Base-by-base conservation (phyloP, 2,329 filamentous ascomycete species). In the Fusarium sulawesiense region DNA sequence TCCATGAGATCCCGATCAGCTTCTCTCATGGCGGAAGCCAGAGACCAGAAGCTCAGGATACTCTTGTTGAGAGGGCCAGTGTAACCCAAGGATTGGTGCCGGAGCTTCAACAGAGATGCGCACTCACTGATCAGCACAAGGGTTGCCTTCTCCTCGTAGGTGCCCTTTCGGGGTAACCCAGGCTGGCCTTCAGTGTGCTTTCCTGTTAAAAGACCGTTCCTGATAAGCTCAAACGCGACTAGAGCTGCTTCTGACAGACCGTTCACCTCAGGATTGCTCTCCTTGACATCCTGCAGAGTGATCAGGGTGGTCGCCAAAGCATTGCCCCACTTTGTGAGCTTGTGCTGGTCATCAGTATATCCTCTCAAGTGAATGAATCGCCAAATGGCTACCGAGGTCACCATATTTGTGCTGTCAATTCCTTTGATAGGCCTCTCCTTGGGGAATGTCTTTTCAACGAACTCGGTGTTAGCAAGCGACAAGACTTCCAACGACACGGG, bases 21-120 rank as follows among this genome's bases (percentile, higher is more conserved):
- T 69, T 91, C 89, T 41, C 94, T 91, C 25, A 98, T 90, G 42
- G 92, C 89, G 4, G 91, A 91, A 42, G 93, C 90, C 61, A 98
- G 85, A 2, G 93, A 94, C 65, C 93, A 92, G 83, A 94, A 99
- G 27, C 90, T 91, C 44, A 99, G 86, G 55, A 98, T 85, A 72
- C 95, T 94, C 79, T 96, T 91, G 84, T 94, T 97, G 2, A 99
- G 86, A 2, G 96, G 95, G 1, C 96, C 96, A 3, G 95, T 98
- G 80, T 98, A 99, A 30, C 96, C 96, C 73, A 95, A 94, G 6
- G 88, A 86, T 73, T 93, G 88, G 78, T 99, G 96, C 32, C 90
- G 89, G 66, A 98, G 85, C 76, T 92, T 93, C 54, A 94, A 88
- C 61, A 98, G 84, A 56, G 92, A 94, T 16, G 94, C 93, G 66